Conservation (phyloP, 495 filamentous ascomycete species). For the Aspergillus cavernicola region DNA sequence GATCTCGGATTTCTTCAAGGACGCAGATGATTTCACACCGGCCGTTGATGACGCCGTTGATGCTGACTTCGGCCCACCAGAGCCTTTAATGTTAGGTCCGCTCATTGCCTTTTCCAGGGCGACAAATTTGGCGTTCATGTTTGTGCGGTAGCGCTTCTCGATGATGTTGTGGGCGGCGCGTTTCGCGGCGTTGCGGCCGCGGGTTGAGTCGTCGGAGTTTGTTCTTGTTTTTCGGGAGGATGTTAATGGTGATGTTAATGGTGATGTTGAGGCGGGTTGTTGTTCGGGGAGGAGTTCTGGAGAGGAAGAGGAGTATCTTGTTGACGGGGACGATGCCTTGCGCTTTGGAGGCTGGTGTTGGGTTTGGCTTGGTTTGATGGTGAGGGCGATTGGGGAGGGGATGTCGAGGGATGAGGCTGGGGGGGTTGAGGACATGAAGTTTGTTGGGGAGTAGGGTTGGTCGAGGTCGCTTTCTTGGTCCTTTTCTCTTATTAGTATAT, state of each 20-base stretch:
- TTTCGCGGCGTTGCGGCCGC: constrained; percentile 41
- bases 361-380: constrained; percentile 4
- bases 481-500: constrained; percentile 17
- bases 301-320: constrained; percentile 34
- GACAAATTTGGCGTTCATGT: constrained; percentile 52
- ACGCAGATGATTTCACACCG: constrained; percentile 24
- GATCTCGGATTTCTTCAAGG: constrained; percentile 52
- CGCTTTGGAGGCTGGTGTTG: constrained; percentile 17
- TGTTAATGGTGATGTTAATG: constrained; percentile 16
- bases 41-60: not conserved
- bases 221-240: constrained; percentile 30
- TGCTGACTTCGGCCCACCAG: constrained; percentile 22
- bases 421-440: constrained; percentile 23
- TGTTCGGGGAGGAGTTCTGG: constrained; percentile 33
- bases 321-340: constrained; percentile 8
- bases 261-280: constrained; percentile 14
- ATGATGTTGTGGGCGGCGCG: constrained; percentile 53
- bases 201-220: constrained; percentile 30
- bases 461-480: constrained; percentile 45
- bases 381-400: constrained; percentile 13
- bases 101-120: constrained; percentile 42
- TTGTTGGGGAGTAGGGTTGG: constrained; percentile 33
- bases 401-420: constrained; percentile 11
- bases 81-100: constrained; percentile 8
- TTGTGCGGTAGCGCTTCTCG: constrained; percentile 51